phyloP scores from a whole-genome alignment of 2,329 filamentous ascomycete genomes.

The Talaromyces atroroseus region DNA sequence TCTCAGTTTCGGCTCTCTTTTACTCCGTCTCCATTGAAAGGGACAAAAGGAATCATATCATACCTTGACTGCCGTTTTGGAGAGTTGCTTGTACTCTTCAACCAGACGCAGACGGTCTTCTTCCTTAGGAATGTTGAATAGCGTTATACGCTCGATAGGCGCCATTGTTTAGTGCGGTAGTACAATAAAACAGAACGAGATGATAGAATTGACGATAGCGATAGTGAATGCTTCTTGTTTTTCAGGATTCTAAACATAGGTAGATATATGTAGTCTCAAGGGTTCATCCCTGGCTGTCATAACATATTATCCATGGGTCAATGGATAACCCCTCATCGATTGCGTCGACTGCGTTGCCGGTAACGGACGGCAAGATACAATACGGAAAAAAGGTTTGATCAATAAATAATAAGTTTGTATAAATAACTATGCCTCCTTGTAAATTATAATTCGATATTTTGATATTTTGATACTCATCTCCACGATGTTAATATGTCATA shows the following conservation, averaged over 20 bases:
- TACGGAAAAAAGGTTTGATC: neutral
- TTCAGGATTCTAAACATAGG: neutral
- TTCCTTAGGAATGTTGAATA: conserved; percentile 50
- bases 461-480: neutral
- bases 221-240: neutral
- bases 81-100: conserved; percentile 41
- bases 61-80: conserved; percentile 42
- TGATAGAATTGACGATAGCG: neutral
- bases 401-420: no score
- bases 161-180: conserved; percentile 24
- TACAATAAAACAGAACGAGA: neutral
- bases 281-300: no score
- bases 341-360: neutral
- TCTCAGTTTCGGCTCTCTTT: neutral
- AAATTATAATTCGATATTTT: neutral
- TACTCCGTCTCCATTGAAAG: neutral
- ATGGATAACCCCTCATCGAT: neutral
- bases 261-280: no score
- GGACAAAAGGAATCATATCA: neutral
- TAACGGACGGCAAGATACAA: neutral
- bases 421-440: neutral
- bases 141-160: conserved; percentile 46
- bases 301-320: neutral
- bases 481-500: neutral
- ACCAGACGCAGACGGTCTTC: conserved; percentile 40